Conservation (phyloP, 768 basidiomycete genomes). For the Kockovaella imperatae region DNA sequence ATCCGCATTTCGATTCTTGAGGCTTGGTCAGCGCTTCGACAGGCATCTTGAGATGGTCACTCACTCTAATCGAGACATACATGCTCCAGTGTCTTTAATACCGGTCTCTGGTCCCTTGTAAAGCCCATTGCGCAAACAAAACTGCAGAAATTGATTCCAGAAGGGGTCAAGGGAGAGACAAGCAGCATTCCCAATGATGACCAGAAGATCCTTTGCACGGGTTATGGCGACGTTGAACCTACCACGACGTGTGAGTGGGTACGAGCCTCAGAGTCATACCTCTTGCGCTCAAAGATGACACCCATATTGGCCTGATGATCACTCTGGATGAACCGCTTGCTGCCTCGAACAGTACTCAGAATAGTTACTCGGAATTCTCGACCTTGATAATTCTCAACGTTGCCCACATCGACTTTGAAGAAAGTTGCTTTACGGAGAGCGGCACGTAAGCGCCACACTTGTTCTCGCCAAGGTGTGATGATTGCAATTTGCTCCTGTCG, state of each 20-base stretch:
- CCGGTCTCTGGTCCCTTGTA: conserved; percentile 23
- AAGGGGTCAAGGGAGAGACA: conserved; percentile 39
- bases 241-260: no score
- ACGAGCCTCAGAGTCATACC: conserved; percentile 27
- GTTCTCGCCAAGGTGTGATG: conserved; percentile 45
- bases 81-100: conserved; percentile 23
- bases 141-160: conserved; percentile 42
- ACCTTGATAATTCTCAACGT: conserved; percentile 46
- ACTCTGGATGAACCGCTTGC: conserved; percentile 30
- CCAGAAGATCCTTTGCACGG: conserved; percentile 44
- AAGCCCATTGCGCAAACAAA: conserved; percentile 34
- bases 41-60: no score
- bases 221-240: conserved; percentile 47
- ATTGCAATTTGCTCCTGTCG: conserved; percentile 40
- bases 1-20: no score
- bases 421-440: conserved; percentile 25
- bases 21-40: no score
- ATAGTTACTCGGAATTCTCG: conserved; percentile 39
- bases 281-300: conserved; percentile 41
- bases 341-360: conserved; percentile 31
- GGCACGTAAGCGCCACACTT: conserved; percentile 44
- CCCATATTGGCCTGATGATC: conserved; percentile 42
- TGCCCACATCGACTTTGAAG: conserved; percentile 43
- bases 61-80: conserved; percentile 33
- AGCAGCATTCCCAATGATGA: conserved; percentile 43